Evolutionary conservation across 2,329 filamentous ascomycete species (phyloP), one percentile per base, ranked within the genome.

Genomic region (Trichoderma asperellum): DNA sequence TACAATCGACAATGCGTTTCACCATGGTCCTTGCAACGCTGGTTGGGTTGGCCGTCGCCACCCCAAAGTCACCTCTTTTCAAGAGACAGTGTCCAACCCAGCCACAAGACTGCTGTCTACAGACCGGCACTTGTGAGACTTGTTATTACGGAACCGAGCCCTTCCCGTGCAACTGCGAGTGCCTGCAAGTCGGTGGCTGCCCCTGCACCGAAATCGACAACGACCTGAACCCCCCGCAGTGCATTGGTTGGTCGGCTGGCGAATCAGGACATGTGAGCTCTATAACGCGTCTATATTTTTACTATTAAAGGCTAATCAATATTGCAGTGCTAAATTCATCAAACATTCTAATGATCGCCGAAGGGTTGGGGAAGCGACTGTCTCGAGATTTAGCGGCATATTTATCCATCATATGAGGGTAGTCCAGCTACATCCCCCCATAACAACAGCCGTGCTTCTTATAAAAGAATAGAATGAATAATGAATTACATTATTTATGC

Each of bases 41-140:
- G 58, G 59, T 53, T 12, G 66, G 66, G 8, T 34, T 68, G 27
- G 66, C 57, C 35, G 49, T 40, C 24, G 66, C 66, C 32, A 34
- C 37, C 14, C 66, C 66, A 12, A 64, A 59, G 49, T 68, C 66
- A 5, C 59, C 66, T 18, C 34, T 68, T 27, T 55, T 43, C 56
- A 62, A 63, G 49, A 21, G 66, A 53, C 66, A 68, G 47, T 68
- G 66, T 27, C 18, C 24, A 10, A 16, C 49, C n/a, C 66, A 68
- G 12, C 57, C 43, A 1, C 58, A 68, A 21, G 49, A 32, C 10
- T 68, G 66, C 29, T 68, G 59, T 29, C 16, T 68, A 29, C 4
- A 68, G n/a, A 55, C 47, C 0, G 59, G 49, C 16, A 56, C 52
- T 35, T 68, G 66, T 24, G 16, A 68, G 27, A 68, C 66, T 27